Evolutionary conservation across 1,284 basidiomycete species (phyloP).

Genomic region (Abortiporus biennis): DNA sequence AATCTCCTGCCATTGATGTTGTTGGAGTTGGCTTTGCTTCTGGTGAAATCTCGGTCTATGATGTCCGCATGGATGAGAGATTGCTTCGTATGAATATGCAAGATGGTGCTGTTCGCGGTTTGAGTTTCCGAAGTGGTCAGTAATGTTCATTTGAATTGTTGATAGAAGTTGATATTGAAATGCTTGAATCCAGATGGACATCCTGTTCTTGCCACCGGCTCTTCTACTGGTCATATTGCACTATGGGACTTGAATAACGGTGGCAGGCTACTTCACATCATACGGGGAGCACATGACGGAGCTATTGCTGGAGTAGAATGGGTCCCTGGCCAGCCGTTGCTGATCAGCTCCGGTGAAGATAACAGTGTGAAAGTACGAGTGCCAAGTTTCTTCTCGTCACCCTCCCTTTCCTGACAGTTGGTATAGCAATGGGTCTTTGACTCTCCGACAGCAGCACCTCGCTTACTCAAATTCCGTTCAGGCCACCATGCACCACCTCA

Average conservation of each 20-base stretch:
- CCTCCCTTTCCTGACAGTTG: not conserved
- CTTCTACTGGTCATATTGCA: constrained; percentile 82
- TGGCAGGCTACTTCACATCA: constrained; percentile 76
- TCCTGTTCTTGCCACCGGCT: constrained; percentile 80
- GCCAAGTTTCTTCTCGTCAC: constrained; percentile 7
- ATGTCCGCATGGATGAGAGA: constrained; percentile 85
- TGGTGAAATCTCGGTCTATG: constrained; percentile 85
- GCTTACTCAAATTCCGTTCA: constrained; percentile 86
- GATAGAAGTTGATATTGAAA: constrained; percentile 4
- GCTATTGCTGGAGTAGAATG: constrained; percentile 79
- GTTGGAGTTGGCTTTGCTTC: constrained; percentile 87
- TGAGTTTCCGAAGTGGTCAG: constrained; percentile 87
- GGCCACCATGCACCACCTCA: constrained; percentile 92
- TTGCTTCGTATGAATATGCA: constrained; percentile 88
- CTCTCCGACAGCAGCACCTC: constrained; percentile 78
- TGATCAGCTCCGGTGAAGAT: constrained; percentile 86
- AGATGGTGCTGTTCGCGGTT: constrained; percentile 66
- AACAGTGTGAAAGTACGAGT: constrained; percentile 91
- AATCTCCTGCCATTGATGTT: constrained; percentile 95
- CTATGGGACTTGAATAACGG: constrained; percentile 87
- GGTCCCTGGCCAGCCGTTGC: constrained; percentile 85
- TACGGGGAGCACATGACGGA: constrained; percentile 84
- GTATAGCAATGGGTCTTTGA: constrained; percentile 96
- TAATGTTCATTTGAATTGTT: not conserved
- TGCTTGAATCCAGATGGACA: constrained; percentile 60